Conservation (phyloP, 23 red algal species). For the Gracilariopsis chorda region DNA sequence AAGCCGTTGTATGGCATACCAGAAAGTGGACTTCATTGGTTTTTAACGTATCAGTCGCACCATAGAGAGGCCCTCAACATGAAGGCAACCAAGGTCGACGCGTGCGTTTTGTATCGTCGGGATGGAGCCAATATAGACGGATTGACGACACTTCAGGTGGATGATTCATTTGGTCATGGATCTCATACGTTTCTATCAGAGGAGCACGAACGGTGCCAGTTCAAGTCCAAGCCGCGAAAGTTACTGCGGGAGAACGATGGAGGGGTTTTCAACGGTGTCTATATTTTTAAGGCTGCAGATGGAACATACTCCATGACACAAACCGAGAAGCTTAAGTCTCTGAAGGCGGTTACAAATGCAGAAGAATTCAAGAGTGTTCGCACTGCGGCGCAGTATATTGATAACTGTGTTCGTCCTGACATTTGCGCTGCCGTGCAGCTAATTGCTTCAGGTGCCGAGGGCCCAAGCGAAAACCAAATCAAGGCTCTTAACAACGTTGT, state of each 20-base stretch:
- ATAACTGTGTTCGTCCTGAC: not conserved
- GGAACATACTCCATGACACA: not conserved
- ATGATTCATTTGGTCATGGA: not conserved
- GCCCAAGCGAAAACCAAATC: not conserved
- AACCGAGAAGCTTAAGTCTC: not conserved
- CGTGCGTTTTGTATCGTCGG: not conserved
- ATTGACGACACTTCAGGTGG: not conserved
- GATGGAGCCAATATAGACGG: not conserved
- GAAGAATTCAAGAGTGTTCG: conserved; percentile 17
- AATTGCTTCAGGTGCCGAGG: not conserved
- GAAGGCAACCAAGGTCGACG: not conserved
- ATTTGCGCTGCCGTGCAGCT: not conserved
- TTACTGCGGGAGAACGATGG: not conserved
- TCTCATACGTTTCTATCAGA: not conserved
- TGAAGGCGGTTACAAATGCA: not conserved
- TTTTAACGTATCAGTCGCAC: not conserved
- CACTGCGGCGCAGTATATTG: conserved; percentile 8
- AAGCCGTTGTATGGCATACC: not conserved
- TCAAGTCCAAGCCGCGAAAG: not conserved
- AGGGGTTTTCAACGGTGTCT: not conserved
- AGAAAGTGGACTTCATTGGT: not conserved
- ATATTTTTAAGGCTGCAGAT: too few species aligned
- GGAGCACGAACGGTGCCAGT: not conserved
- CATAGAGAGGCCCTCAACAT: not conserved
- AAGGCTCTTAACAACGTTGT: not conserved